Conservation (phyloP, 257 asterid genomes). For the Nicotiana tabacum region DNA sequence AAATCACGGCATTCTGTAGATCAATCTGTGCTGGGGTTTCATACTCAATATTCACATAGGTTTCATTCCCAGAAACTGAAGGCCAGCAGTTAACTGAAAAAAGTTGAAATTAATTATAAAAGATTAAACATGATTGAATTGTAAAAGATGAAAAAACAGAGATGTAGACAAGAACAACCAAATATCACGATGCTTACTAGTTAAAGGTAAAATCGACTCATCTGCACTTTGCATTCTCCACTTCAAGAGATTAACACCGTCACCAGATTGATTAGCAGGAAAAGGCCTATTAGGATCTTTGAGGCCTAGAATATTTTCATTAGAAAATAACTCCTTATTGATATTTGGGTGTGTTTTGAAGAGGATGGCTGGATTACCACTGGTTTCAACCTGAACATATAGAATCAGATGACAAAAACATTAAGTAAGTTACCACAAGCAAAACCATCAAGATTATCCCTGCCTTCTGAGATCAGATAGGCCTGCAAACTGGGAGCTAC, state of each 20-base stretch:
- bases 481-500: neutral
- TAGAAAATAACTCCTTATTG: constrained; percentile 66
- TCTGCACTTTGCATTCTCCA: constrained; percentile 93
- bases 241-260: constrained; percentile 67
- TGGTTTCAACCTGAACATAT: constrained; percentile 60
- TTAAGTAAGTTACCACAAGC: too few species aligned
- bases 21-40: constrained; percentile 70
- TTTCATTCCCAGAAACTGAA: constrained; percentile 80
- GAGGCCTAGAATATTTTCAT: constrained; percentile 67
- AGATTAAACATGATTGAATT: constrained; percentile 2
- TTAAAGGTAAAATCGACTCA: constrained; percentile 77
- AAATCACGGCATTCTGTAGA: constrained; percentile 77
- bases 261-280: constrained; percentile 69
- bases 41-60: constrained; percentile 79
- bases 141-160: neutral
- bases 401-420: neutral
- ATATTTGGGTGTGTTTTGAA: constrained; percentile 90
- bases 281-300: constrained; percentile 75
- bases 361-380: constrained; percentile 69
- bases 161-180: neutral
- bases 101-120: constrained; percentile 4
- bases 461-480: neutral
- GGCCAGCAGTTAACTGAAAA: constrained; percentile 88
- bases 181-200: constrained; percentile 48
- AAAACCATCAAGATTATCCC: neutral